Base-by-base conservation (phyloP, 2,329 filamentous ascomycete genomes). In the Fusarium vanettenii region DNA sequence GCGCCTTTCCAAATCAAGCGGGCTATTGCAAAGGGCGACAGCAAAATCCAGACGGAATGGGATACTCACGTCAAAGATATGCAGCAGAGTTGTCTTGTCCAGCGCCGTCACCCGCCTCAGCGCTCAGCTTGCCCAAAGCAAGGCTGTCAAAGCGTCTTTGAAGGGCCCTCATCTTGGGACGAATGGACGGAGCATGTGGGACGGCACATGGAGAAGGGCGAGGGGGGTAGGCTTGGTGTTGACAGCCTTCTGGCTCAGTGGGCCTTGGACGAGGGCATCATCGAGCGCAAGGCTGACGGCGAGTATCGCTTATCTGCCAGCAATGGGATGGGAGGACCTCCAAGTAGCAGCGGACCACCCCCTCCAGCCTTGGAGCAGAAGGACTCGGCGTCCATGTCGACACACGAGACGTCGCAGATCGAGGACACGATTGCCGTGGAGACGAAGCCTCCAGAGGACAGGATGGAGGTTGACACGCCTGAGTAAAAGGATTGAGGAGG, bases 181-280 rank as follows among this genome's bases (percentile, higher is more conserved):
- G 92, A 95, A 76, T 94, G 95, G 85, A 97, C 97, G 69, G 96
- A 98, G 81, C 96, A 98, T 81, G 92, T 98, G 1, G 95, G 95
- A 1, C 89, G 93, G 56, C 96, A 98, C 81, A 93, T 97, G 87
- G 95, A 98, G 82, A 92, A 92, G 74, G 89, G 90, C 8, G 90
- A 92, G 71, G 90, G 89, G 5, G 84, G 85, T 27, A 82, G 85
- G 27, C 84, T 92, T 20, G 89, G 87, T 1, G 89, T 92, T 6
- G 91, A 92, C 73, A 81, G 82, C 2, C 81, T 91, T 43, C 81
- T 93, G 50, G 87, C 89, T 0, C 84, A 89, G 67, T 93, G 91
- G 90, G 90, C 91, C 6, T 81, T 92, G 22, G 88, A 90, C 1
- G 90, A 92, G 76, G 86, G 86, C 8, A 92, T 93, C 74, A 92